Percentiles rank a stretch among this genome's conserved stretches.
These are phyloP conservation scores for Diaporthe nobilis DNA, from an alignment of 2,329 filamentous ascomycete species.

Conservation along the genomic window DNA sequence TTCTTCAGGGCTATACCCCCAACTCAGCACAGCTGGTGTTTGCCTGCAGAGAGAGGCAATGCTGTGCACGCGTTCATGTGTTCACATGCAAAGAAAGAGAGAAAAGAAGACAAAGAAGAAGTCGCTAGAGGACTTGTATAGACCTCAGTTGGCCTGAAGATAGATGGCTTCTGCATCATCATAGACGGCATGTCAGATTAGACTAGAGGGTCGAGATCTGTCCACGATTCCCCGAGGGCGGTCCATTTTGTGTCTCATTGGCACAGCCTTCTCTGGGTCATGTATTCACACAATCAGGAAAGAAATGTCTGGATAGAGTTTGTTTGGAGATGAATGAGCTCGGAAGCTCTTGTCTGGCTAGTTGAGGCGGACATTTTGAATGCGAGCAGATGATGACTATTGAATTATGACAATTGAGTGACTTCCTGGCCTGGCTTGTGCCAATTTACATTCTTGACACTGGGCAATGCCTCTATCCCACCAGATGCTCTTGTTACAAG, in stretches of 20 bases:
- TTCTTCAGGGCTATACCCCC: neutral
- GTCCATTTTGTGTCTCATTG: neutral
- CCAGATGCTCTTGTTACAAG: neutral
- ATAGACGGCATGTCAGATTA: slow-evolving; percentile 33
- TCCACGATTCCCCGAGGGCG: neutral
- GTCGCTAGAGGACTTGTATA: slow-evolving; percentile 27
- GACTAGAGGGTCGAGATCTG: slow-evolving; percentile 15
- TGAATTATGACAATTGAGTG: neutral
- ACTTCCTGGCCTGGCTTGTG: neutral
- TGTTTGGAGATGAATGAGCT: slow-evolving; percentile 1
- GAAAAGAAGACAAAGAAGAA: slow-evolving; percentile 17
- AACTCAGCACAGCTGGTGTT: neutral
- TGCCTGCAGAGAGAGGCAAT: neutral
- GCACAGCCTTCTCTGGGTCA: neutral
- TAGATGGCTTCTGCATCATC: slow-evolving; percentile 35
- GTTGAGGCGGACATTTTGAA: neutral
- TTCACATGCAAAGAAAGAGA: slow-evolving; percentile 9
- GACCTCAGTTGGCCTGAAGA: slow-evolving; percentile 37
- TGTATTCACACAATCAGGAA: slow-evolving; percentile 27
- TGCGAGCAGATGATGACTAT: slow-evolving; percentile 1
- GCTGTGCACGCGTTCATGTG: neutral
- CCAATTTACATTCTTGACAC: neutral
- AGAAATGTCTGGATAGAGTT: slow-evolving; percentile 24
- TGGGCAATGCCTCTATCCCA: neutral
- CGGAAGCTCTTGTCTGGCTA: neutral